phyloP scores from a whole-genome alignment of 768 basidiomycete genomes.

The Panaeolus papilionaceus region DNA sequence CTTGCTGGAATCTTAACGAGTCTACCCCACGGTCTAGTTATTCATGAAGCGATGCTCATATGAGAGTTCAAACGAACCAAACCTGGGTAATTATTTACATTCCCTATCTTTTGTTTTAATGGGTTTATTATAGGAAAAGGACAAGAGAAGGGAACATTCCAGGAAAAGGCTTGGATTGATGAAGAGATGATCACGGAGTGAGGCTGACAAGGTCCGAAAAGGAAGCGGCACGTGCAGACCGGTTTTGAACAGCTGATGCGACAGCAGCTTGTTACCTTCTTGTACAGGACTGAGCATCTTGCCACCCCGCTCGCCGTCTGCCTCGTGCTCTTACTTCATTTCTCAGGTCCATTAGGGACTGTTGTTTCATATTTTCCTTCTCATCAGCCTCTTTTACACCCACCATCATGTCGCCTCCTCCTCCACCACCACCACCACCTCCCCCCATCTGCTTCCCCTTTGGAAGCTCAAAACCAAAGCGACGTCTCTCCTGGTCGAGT shows the following conservation, averaged over 20 bases:
- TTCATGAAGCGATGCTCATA: not conserved
- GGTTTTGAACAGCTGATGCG: slow-evolving; percentile 31
- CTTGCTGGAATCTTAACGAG: not conserved
- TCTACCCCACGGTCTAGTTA: slow-evolving; percentile 2
- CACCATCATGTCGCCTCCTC: slow-evolving; percentile 58
- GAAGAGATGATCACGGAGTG: slow-evolving; percentile 14
- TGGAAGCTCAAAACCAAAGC: slow-evolving; percentile 52
- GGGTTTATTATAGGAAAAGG: slow-evolving; percentile 6
- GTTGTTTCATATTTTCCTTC: slow-evolving; percentile 23
- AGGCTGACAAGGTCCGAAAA: slow-evolving; percentile 11
- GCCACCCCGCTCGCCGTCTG: slow-evolving; percentile 27
- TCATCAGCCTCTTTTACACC: slow-evolving; percentile 33
- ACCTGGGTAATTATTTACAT: slow-evolving; percentile 6
- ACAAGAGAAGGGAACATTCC: slow-evolving; percentile 16
- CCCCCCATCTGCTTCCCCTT: slow-evolving; percentile 71
- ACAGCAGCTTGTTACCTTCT: slow-evolving; percentile 10
- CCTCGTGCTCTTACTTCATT: slow-evolving; percentile 30
- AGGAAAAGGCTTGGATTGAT: slow-evolving; percentile 14
- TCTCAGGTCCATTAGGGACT: slow-evolving; percentile 26
- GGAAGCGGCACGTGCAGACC: slow-evolving; percentile 27
- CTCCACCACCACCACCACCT: slow-evolving; percentile 62
- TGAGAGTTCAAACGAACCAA: not conserved
- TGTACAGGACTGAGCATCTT: slow-evolving; percentile 19
- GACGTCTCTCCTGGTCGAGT: slow-evolving; percentile 54
- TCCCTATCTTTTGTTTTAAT: slow-evolving; percentile 2